phyloP scores from a whole-genome alignment of 177 flowering plant species.

The Vitis hybrid region DNA sequence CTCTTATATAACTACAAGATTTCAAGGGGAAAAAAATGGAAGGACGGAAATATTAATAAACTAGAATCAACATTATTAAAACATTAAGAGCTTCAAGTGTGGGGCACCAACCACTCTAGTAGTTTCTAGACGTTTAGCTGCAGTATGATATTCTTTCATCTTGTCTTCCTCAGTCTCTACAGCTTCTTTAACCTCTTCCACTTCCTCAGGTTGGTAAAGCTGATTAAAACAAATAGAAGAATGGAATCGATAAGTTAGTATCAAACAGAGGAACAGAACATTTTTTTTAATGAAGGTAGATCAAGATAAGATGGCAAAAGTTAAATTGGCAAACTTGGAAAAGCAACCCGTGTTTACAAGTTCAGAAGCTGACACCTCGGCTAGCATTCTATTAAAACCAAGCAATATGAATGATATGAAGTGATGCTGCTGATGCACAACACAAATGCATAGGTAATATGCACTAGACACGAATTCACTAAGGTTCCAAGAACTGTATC shows the following conservation, averaged over 20 bases:
- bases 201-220: slow-evolving; percentile 76
- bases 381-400: background rate
- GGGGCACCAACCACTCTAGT: slow-evolving; percentile 54
- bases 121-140: slow-evolving; percentile 72
- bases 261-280: background rate
- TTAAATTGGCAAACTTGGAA: background rate
- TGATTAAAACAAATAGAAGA: slow-evolving; percentile 27
- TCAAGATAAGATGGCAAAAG: background rate
- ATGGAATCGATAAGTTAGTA: background rate
- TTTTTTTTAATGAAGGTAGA: background rate
- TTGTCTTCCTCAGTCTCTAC: slow-evolving; percentile 49
- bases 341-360: background rate
- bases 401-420: background rate
- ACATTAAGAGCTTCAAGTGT: background rate
- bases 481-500: no score
- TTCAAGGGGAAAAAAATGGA: background rate
- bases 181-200: slow-evolving; percentile 69
- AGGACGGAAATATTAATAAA: background rate
- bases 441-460: no score
- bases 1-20: no score
- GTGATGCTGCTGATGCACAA: no score
- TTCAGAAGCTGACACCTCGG: background rate
- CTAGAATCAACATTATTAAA: background rate
- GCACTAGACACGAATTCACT: no score
- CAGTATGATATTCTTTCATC: slow-evolving; percentile 73